Conservation (phyloP, 108 stramenopile species). For the Cyclostephanos tholiformis region DNA sequence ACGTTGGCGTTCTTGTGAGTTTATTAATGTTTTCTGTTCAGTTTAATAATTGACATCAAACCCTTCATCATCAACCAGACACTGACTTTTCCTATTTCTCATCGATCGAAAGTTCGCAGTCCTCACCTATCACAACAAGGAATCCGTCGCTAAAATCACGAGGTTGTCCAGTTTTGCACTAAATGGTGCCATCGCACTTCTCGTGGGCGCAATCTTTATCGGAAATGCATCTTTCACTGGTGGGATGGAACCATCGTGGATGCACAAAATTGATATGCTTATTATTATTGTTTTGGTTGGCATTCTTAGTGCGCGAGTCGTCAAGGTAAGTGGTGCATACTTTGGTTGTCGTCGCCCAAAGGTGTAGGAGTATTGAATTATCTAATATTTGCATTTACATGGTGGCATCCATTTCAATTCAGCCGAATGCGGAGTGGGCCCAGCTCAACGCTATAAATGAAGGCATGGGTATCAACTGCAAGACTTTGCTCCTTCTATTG, state of each 20-base stretch:
- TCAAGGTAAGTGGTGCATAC: constrained; percentile 3
- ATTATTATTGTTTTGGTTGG: constrained; percentile 19
- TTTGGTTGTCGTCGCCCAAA: constrained; percentile 13
- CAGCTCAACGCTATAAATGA: constrained; percentile 30
- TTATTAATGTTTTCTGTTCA: not conserved
- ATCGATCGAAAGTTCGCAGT: constrained; percentile 7
- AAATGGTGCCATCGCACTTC: constrained; percentile 36
- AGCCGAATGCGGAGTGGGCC: constrained; percentile 37
- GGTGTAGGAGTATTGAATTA: constrained; percentile 5
- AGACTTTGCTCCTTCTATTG: constrained; percentile 41
- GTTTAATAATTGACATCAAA: not conserved
- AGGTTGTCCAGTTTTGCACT: constrained; percentile 41
- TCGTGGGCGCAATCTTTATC: constrained; percentile 33
- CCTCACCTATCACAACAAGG: constrained; percentile 50
- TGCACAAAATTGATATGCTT: constrained; percentile 52
- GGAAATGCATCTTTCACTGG: constrained; percentile 46
- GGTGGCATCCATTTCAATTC: not conserved
- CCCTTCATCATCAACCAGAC: not conserved
- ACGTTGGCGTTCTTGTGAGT: constrained; percentile 35
- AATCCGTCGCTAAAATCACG: constrained; percentile 38
- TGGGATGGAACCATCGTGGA: constrained; percentile 45
- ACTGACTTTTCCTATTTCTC: not conserved
- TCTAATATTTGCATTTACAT: not conserved
- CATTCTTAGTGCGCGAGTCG: constrained; percentile 3
- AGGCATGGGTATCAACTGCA: constrained; percentile 48